Conservation (phyloP, 2,329 filamentous ascomycete species). For the Penicillium sp. region DNA sequence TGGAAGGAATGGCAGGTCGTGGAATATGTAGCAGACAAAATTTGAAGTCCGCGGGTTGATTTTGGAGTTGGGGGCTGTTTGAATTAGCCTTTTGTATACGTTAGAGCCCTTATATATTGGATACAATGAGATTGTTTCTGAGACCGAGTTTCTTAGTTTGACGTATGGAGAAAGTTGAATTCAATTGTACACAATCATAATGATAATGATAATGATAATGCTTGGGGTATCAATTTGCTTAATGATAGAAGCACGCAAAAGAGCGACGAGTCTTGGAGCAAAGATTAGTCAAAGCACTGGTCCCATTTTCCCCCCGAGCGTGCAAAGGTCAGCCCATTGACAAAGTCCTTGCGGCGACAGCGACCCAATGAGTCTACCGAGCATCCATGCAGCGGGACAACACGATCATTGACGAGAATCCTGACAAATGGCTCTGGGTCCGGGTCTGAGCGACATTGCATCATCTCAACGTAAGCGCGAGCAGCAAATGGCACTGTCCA, state of each 20-base stretch:
- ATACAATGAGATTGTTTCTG: not conserved
- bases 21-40: not conserved
- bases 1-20: constrained; percentile 1
- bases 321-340: constrained; percentile 75
- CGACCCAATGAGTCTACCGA: constrained; percentile 69
- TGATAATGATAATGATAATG: not conserved
- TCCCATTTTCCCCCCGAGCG: constrained; percentile 72
- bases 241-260: not conserved
- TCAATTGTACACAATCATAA: not conserved
- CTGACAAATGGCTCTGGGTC: constrained; percentile 69
- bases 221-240: not conserved
- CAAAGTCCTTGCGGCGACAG: constrained; percentile 69
- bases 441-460: constrained; percentile 59
- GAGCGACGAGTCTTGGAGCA: not conserved
- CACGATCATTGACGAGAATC: constrained; percentile 80
- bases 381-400: constrained; percentile 72
- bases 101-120: constrained; percentile 2
- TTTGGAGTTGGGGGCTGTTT: constrained; percentile 19
- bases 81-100: constrained; percentile 1
- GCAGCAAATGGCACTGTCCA: constrained; percentile 83
- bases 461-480: constrained; percentile 84
- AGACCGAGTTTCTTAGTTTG: not conserved
- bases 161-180: not conserved
- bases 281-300: constrained; percentile 52
- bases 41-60: not conserved